Conservation (phyloP, 768 basidiomycete genomes). For the Lyophyllum decastes region DNA sequence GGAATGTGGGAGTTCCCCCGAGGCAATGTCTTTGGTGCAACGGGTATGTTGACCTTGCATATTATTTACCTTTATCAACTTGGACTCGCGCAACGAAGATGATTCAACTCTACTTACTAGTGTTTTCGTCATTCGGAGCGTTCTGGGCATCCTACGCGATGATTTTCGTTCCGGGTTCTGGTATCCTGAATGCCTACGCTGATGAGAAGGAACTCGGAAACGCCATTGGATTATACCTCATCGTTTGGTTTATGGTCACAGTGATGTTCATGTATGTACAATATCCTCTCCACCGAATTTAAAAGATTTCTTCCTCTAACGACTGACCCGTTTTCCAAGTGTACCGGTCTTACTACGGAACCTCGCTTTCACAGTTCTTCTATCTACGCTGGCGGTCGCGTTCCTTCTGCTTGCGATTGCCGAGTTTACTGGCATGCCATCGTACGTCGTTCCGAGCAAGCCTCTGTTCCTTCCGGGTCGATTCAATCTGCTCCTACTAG, state of each 20-base stretch:
- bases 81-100: background rate
- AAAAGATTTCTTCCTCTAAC: background rate
- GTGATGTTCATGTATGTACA: slow-evolving; percentile 60
- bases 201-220: slow-evolving; percentile 41
- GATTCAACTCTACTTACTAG: too few species aligned
- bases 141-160: slow-evolving; percentile 83
- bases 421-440: slow-evolving; percentile 17
- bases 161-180: slow-evolving; percentile 64
- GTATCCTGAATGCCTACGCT: slow-evolving; percentile 53
- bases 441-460: slow-evolving; percentile 10
- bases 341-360: slow-evolving; percentile 25
- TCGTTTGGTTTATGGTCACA: slow-evolving; percentile 68
- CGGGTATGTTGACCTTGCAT: slow-evolving; percentile 39
- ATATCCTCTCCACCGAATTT: background rate
- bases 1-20: slow-evolving; percentile 79
- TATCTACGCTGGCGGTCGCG: slow-evolving; percentile 24
- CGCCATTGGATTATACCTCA: slow-evolving; percentile 70
- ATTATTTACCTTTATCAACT: background rate
- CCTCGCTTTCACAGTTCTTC: slow-evolving; percentile 25
- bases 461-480: background rate
- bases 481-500: slow-evolving; percentile 6
- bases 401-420: slow-evolving; percentile 27
- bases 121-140: slow-evolving; percentile 71
- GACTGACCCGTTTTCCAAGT: slow-evolving; percentile 10
- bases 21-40: slow-evolving; percentile 67